phyloP scores from a whole-genome alignment of 106 monocot genomes.

The Xerophyta viscosa region DNA sequence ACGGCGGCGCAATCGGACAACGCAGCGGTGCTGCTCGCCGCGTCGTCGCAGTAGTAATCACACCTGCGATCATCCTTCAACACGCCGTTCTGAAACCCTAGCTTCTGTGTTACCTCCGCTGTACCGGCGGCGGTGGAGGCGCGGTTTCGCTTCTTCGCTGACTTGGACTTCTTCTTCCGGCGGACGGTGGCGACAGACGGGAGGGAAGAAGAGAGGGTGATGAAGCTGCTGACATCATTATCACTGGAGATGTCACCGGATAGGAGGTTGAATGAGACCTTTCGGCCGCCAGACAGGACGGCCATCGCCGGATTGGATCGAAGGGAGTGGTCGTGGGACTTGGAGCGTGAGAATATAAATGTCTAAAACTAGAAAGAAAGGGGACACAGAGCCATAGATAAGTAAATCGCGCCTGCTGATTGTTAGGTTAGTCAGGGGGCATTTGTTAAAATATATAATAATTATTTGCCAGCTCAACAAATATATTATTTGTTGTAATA shows the following conservation, averaged over 20 bases:
- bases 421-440: no score
- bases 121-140: neutral
- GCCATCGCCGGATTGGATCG: slow-evolving; percentile 12
- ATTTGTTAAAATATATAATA: no score
- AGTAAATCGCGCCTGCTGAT: no score
- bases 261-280: slow-evolving; percentile 58
- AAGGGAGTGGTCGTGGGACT: neutral
- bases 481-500: no score
- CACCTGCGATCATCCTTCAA: no score
- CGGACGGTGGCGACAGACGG: slow-evolving; percentile 6
- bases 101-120: neutral
- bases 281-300: slow-evolving; percentile 21
- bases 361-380: no score
- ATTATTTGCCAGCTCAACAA: no score
- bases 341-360: neutral
- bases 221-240: neutral
- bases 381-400: no score
- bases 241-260: no score
- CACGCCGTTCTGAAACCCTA: no score
- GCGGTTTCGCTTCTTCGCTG: slow-evolving; percentile 26
- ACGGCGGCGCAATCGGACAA: no score
- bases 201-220: neutral
- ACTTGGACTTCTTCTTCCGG: slow-evolving; percentile 34
- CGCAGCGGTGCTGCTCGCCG: no score
- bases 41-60: neutral